Evolutionary conservation across 2,329 filamentous ascomycete species (phyloP).

Genomic region (Alternaria incomplexa): DNA sequence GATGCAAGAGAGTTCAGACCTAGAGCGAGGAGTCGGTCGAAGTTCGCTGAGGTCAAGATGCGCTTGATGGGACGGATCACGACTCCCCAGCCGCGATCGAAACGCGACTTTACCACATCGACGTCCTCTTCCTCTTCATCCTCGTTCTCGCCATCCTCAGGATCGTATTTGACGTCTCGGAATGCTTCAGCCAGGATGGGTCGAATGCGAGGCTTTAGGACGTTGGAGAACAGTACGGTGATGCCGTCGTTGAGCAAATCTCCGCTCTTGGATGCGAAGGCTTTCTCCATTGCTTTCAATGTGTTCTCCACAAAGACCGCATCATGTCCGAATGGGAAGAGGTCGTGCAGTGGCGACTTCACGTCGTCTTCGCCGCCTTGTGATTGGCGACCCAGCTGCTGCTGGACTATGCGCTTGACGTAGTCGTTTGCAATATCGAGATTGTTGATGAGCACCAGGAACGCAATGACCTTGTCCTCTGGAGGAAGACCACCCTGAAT

Average conservation of each 20-base stretch:
- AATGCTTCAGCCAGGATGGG: constrained; percentile 88
- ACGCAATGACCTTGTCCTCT: constrained; percentile 85
- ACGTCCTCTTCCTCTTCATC: constrained; percentile 55
- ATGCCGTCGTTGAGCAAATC: constrained; percentile 86
- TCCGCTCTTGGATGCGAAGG: constrained; percentile 77
- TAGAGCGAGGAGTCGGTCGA: constrained; percentile 74
- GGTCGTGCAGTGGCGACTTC: constrained; percentile 56
- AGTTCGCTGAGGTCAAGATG: constrained; percentile 79
- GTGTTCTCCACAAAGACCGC: constrained; percentile 70
- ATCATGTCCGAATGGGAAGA: constrained; percentile 84
- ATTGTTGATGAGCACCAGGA: constrained; percentile 94
- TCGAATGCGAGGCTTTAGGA: constrained; percentile 82
- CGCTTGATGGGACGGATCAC: constrained; percentile 85
- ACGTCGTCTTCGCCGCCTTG: constrained; percentile 49
- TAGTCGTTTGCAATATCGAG: constrained; percentile 93
- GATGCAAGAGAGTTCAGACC: constrained; percentile 77
- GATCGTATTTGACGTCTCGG: constrained; percentile 83
- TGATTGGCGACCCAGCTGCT: constrained; percentile 59
- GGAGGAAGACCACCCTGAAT: constrained; percentile 83
- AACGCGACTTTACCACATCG: constrained; percentile 77
- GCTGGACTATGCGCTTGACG: constrained; percentile 80
- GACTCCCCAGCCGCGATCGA: constrained; percentile 83
- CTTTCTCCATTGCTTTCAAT: constrained; percentile 71
- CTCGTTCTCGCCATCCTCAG: constrained; percentile 54
- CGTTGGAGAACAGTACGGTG: constrained; percentile 83